Conservation (phyloP, 257 asterid genomes). For the Primulina tabacum region DNA sequence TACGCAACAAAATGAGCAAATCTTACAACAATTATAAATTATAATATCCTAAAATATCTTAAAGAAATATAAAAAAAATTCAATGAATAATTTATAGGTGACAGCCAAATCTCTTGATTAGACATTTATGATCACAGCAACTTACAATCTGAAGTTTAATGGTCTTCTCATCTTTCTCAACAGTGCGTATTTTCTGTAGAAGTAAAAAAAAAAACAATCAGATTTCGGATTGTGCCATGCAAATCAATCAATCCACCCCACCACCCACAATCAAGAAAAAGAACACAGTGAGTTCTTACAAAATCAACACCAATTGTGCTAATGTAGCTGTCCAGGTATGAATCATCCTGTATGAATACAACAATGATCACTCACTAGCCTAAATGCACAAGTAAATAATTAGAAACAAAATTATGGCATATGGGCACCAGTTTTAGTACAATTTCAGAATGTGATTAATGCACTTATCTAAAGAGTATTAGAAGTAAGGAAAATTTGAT, state of each 20-base stretch:
- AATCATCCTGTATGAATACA: slow-evolving; percentile 43
- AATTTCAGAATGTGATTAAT: not conserved
- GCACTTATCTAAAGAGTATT: not conserved
- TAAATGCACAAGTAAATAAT: not conserved
- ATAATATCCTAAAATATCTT: not conserved
- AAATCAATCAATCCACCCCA: not conserved
- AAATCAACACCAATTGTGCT: slow-evolving; percentile 69
- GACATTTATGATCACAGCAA: not conserved
- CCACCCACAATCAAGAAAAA: not conserved
- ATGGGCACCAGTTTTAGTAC: not conserved
- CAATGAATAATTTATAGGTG: not conserved
- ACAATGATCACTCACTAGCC: not conserved
- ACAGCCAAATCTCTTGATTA: not conserved
- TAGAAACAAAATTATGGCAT: not conserved
- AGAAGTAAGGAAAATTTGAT: not conserved
- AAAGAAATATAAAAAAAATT: not conserved
- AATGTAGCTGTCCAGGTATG: slow-evolving; percentile 58
- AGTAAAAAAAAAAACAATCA: slow-evolving; percentile 14
- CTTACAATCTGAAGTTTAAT: slow-evolving; percentile 63
- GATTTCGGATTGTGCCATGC: not conserved
- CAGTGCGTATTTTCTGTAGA: slow-evolving; percentile 35
- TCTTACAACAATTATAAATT: not conserved
- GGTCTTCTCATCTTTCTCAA: slow-evolving; percentile 41
- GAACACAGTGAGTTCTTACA: slow-evolving; percentile 32
- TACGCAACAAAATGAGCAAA: not conserved